A percentile compares a stretch with the other conserved stretches of the same genome.
Conservation (phyloP, 2,329 filamentous ascomycete species). For the Aspergillus spinulosporus region DNA sequence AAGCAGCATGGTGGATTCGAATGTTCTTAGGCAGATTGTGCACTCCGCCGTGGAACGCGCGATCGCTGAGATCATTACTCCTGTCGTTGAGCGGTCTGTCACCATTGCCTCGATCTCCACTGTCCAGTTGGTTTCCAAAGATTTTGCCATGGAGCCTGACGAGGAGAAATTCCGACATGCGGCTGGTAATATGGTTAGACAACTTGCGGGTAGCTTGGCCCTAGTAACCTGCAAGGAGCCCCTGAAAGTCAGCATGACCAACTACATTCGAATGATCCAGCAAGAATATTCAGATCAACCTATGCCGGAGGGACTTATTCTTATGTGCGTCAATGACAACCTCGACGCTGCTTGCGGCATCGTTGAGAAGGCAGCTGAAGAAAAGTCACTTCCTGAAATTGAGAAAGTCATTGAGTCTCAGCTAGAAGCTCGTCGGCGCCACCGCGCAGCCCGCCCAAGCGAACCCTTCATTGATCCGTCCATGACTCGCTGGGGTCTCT, state of each 20-base stretch:
- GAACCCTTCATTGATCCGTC: conserved; percentile 81
- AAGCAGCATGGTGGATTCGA: conserved; percentile 72
- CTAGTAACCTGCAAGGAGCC: conserved; percentile 99
- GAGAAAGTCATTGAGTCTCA: conserved; percentile 87
- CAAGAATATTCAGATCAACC: conserved; percentile 65
- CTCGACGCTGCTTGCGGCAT: conserved; percentile 89
- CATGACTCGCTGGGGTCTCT: conserved; percentile 87
- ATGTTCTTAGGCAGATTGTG: conserved; percentile 71
- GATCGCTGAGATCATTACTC: conserved; percentile 93
- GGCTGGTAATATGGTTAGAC: conserved; percentile 91
- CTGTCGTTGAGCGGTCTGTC: conserved; percentile 94
- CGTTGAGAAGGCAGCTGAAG: conserved; percentile 93
- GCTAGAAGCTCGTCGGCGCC: conserved; percentile 72
- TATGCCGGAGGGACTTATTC: conserved; percentile 88
- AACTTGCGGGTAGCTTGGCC: conserved; percentile 88
- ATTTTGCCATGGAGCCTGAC: conserved; percentile 90
- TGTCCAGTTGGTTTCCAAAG: conserved; percentile 90
- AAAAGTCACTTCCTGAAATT: conserved; percentile 89
- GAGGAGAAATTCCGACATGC: conserved; percentile 82
- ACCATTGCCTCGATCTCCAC: conserved; percentile 98
- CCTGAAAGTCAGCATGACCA: conserved; percentile 91
- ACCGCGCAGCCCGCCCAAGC: conserved; percentile 71
- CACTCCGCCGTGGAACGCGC: conserved; percentile 83
- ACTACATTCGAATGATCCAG: conserved; percentile 89
- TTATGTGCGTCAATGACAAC: conserved; percentile 99